A percentile compares a stretch with the other conserved stretches of the same genome.
phyloP scores from a whole-genome alignment of 305 asterid genomes.

The Rubia balearica region DNA sequence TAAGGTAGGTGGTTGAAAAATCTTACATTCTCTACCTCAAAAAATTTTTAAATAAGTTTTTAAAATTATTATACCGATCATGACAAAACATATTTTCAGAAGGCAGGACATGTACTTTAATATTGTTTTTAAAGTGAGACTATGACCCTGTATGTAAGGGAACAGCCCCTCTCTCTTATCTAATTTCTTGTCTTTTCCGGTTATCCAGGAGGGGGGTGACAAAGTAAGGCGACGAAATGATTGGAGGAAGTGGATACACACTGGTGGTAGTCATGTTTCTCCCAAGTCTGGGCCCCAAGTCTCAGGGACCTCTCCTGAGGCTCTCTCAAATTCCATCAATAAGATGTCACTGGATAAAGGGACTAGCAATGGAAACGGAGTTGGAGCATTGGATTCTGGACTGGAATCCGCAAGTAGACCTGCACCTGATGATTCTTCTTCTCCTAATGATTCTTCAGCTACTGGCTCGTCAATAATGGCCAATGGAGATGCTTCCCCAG shows the following conservation, averaged over 20 bases:
- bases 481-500: constrained; percentile 27
- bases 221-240: constrained; percentile 58
- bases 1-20: constrained; percentile 38
- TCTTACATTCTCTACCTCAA: background rate
- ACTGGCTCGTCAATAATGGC: constrained; percentile 22
- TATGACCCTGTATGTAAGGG: background rate
- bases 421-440: constrained; percentile 21
- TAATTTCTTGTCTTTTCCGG: background rate
- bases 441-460: background rate
- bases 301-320: constrained; percentile 24
- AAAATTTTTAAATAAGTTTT: no score
- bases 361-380: constrained; percentile 23
- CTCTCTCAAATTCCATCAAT: constrained; percentile 33
- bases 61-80: background rate
- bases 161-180: background rate
- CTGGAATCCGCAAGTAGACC: constrained; percentile 19
- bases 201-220: constrained; percentile 42
- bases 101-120: no score
- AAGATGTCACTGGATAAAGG: constrained; percentile 33
- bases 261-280: constrained; percentile 18
- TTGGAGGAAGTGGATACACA: constrained; percentile 49
- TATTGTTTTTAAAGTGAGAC: background rate
- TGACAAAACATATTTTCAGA: background rate
- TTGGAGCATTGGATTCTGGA: constrained; percentile 20
- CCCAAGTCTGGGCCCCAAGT: constrained; percentile 27